Percentiles rank a stretch among this genome's conserved stretches.
Conservation (phyloP, 495 filamentous ascomycete genomes). For the Aspergillus baeticus region DNA sequence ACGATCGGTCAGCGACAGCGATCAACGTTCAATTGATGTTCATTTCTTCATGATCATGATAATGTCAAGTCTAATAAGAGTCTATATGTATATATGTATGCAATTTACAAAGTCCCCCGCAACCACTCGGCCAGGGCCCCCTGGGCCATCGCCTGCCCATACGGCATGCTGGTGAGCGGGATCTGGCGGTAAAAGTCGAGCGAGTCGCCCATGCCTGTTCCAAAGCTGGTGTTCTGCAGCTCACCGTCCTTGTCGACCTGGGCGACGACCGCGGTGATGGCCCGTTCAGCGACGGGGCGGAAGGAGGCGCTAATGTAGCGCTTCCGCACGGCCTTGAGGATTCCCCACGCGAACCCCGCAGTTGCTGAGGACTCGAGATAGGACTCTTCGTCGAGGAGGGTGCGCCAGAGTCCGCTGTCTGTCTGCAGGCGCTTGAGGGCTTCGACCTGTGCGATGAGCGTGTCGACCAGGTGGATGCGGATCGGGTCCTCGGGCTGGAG, state of each 20-base stretch:
- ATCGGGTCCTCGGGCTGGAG: constrained; percentile 56
- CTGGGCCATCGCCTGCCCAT: constrained; percentile 76
- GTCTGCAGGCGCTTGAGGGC: constrained; percentile 57
- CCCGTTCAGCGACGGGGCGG: constrained; percentile 53
- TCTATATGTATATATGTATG: no score
- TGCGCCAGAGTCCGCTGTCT: constrained; percentile 62
- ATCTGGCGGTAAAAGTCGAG: constrained; percentile 71
- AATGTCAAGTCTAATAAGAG: no score
- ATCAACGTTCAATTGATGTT: no score
- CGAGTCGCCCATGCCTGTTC: constrained; percentile 66
- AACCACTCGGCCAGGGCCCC: constrained; percentile 68
- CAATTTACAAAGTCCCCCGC: constrained; percentile 44
- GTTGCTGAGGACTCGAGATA: constrained; percentile 72
- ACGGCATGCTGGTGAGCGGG: constrained; percentile 69
- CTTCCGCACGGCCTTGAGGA: constrained; percentile 67
- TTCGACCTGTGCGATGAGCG: constrained; percentile 60
- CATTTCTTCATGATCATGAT: no score
- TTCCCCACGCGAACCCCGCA: constrained; percentile 73
- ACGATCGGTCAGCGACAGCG: no score
- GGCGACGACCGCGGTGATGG: constrained; percentile 57
- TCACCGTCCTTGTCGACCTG: constrained; percentile 62
- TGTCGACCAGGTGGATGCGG: constrained; percentile 57
- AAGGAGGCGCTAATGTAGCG: constrained; percentile 58
- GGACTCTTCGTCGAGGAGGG: constrained; percentile 55
- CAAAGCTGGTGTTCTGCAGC: constrained; percentile 68